A percentile compares a stretch with the other conserved stretches of the same genome.
Conservation (phyloP, 2,329 filamentous ascomycete species). For the Westerdykella sp. region DNA sequence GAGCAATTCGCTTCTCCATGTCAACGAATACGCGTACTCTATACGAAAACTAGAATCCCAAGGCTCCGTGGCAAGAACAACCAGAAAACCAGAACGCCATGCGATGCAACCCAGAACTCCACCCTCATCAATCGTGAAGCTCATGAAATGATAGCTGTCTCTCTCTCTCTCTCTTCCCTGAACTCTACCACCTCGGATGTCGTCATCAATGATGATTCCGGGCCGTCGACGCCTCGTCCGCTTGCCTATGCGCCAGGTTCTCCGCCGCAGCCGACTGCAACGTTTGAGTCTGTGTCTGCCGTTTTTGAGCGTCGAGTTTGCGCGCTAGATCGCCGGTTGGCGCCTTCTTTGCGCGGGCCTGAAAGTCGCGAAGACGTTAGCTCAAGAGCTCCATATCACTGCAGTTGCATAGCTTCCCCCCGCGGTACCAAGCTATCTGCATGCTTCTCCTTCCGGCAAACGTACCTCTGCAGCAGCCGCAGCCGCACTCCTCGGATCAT, state of each 20-base stretch:
- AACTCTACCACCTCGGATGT: not conserved
- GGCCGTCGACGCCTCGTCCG: slow-evolving; percentile 56
- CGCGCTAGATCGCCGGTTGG: slow-evolving; percentile 48
- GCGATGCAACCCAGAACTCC: no score
- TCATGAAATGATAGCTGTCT: no score
- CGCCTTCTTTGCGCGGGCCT: slow-evolving; percentile 62
- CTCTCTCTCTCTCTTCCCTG: no score
- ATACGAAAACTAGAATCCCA: no score
- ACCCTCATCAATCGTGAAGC: no score
- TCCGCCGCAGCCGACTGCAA: slow-evolving; percentile 62
- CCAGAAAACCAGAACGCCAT: no score
- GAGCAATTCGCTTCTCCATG: no score
- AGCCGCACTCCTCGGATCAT: slow-evolving; percentile 65
- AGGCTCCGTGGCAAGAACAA: no score
- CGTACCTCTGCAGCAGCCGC: slow-evolving; percentile 79
- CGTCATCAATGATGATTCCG: slow-evolving; percentile 51
- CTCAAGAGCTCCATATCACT: not conserved
- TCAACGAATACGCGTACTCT: no score
- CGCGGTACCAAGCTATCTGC: no score
- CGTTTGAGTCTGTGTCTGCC: slow-evolving; percentile 61
- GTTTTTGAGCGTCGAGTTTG: slow-evolving; percentile 70
- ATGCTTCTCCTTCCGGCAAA: slow-evolving; percentile 9
- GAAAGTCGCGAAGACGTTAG: slow-evolving; percentile 10
- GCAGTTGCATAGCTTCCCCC: no score
- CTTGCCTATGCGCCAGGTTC: slow-evolving; percentile 60